phyloP scores from a whole-genome alignment of 139 green algal species.

The Tetraselmis chui region DNA sequence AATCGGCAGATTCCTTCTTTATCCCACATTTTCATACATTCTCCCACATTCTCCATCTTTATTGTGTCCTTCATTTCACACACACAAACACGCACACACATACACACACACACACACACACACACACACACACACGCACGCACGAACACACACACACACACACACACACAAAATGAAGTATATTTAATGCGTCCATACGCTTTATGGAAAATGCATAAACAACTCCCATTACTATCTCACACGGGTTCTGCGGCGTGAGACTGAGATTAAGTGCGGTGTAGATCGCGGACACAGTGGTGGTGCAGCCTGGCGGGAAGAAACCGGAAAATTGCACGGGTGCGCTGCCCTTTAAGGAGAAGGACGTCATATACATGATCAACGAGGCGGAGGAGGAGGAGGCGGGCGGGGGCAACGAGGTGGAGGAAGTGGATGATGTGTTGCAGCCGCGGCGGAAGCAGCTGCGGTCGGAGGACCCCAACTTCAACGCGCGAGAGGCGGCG shows the following conservation, averaged over 20 bases:
- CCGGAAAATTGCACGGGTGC: slow-evolving; percentile 50
- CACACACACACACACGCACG: no score
- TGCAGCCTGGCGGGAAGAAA: slow-evolving; percentile 34
- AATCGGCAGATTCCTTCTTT: no score
- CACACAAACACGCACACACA: no score
- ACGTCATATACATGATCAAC: slow-evolving; percentile 46
- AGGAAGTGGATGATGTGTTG: slow-evolving; percentile 21
- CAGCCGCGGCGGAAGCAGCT: slow-evolving; percentile 41
- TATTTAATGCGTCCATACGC: no score
- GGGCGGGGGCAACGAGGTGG: slow-evolving; percentile 21
- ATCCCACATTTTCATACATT: neutral
- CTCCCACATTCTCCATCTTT: no score
- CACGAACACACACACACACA: no score
- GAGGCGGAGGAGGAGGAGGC: slow-evolving; percentile 34
- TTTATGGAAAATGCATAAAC: neutral
- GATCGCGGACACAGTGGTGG: slow-evolving; percentile 85
- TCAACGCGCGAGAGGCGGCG: slow-evolving; percentile 60
- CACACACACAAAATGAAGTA: no score
- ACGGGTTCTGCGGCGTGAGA: slow-evolving; percentile 14
- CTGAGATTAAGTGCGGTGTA: slow-evolving; percentile 44
- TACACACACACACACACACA: no score
- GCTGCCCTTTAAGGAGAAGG: slow-evolving; percentile 46
- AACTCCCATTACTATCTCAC: neutral
- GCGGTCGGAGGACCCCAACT: slow-evolving; percentile 67
- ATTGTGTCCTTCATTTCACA: no score